These are phyloP conservation scores for Venturia nashicola DNA, from an alignment of 2,329 filamentous ascomycete species.

Conservation along the genomic window DNA sequence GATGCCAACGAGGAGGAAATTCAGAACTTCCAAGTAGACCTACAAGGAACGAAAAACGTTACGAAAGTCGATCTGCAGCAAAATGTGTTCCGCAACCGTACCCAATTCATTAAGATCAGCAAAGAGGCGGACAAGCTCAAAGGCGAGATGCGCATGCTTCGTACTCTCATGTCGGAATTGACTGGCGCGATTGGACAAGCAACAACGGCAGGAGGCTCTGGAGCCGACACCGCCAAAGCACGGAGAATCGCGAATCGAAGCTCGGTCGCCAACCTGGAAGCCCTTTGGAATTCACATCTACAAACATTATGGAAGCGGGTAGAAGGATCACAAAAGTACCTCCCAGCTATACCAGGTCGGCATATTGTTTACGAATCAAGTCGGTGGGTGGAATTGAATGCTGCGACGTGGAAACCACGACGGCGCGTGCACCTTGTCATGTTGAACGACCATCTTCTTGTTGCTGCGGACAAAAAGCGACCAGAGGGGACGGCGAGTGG, in stretches of 20 bases:
- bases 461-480: slow-evolving; percentile 90
- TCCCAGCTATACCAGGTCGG: slow-evolving; percentile 80
- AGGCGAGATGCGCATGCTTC: slow-evolving; percentile 82
- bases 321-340: slow-evolving; percentile 94
- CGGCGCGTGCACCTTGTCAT: slow-evolving; percentile 84
- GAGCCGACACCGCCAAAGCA: slow-evolving; percentile 19
- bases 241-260: slow-evolving; percentile 65
- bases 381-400: slow-evolving; percentile 91
- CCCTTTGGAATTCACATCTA: slow-evolving; percentile 54
- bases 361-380: slow-evolving; percentile 90
- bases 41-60: slow-evolving; percentile 65
- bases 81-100: slow-evolving; percentile 92
- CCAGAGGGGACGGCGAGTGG: slow-evolving; percentile 50
- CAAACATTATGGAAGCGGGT: slow-evolving; percentile 90
- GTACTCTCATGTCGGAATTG: slow-evolving; percentile 84
- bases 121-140: slow-evolving; percentile 98
- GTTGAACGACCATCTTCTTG: slow-evolving; percentile 84
- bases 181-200: slow-evolving; percentile 40
- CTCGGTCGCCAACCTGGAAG: slow-evolving; percentile 66
- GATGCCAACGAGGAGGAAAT: slow-evolving; percentile 86
- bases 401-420: slow-evolving; percentile 89
- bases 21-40: slow-evolving; percentile 61
- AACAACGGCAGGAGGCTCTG: slow-evolving; percentile 21
- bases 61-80: slow-evolving; percentile 80
- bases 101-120: slow-evolving; percentile 97